Percentiles rank a stretch among this genome's conserved stretches.
Evolutionary conservation across 108 stramenopile species (phyloP).

Genomic region (Cyclotella baltica): DNA sequence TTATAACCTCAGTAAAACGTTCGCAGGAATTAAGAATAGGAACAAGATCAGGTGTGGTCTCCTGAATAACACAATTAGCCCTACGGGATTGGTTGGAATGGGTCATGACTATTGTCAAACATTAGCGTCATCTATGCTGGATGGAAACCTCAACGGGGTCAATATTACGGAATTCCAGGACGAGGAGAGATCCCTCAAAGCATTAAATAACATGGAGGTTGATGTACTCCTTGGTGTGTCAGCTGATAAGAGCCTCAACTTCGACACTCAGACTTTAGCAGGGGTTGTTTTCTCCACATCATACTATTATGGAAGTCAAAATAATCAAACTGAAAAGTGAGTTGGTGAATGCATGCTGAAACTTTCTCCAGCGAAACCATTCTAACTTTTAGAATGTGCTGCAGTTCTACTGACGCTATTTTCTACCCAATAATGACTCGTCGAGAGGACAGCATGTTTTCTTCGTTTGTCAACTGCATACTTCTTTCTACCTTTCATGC

Average conservation of each 20-base stretch:
- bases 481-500: slow-evolving; percentile 53
- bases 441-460: slow-evolving; percentile 54
- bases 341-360: slow-evolving; percentile 1
- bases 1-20: slow-evolving; percentile 3
- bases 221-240: slow-evolving; percentile 60
- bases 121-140: slow-evolving; percentile 58
- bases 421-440: slow-evolving; percentile 45
- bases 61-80: slow-evolving; percentile 16
- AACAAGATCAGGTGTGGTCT: slow-evolving; percentile 63
- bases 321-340: slow-evolving; percentile 28
- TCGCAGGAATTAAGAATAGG: slow-evolving; percentile 29
- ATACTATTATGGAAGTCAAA: slow-evolving; percentile 54
- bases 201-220: slow-evolving; percentile 43
- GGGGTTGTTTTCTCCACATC: slow-evolving; percentile 57
- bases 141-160: slow-evolving; percentile 37
- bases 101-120: slow-evolving; percentile 62
- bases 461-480: slow-evolving; percentile 58
- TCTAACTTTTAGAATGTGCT: neutral
- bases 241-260: slow-evolving; percentile 43
- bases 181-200: slow-evolving; percentile 35
- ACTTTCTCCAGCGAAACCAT: neutral
- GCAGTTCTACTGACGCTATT: slow-evolving; percentile 19
- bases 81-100: slow-evolving; percentile 39
- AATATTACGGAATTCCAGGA: slow-evolving; percentile 41
- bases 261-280: neutral